phyloP scores from a whole-genome alignment of 805 yeast genomes.

The Cyberlindnera mycetangii region DNA sequence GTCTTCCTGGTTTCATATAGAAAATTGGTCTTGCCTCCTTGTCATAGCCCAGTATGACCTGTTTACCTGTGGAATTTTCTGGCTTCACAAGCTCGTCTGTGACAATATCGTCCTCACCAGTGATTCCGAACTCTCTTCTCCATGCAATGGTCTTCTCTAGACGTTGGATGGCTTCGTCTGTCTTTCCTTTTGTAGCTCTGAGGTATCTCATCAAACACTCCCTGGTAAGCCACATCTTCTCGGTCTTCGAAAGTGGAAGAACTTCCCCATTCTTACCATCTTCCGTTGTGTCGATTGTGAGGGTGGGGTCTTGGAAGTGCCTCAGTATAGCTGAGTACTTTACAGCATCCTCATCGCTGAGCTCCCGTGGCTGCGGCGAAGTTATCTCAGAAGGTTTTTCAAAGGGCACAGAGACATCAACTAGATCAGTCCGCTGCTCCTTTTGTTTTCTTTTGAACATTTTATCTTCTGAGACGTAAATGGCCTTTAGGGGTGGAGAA shows the following conservation, averaged over 20 bases:
- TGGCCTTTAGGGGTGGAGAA: background rate
- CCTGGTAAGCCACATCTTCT: conserved; percentile 87
- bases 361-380: conserved; percentile 29
- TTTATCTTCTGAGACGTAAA: background rate
- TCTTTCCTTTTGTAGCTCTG: conserved; percentile 91
- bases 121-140: conserved; percentile 88
- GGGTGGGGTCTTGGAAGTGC: conserved; percentile 54
- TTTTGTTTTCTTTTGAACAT: conserved; percentile 22
- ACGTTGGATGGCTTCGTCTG: conserved; percentile 67
- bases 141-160: conserved; percentile 75
- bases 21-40: conserved; percentile 80
- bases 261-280: conserved; percentile 14
- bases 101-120: conserved; percentile 46
- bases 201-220: conserved; percentile 87
- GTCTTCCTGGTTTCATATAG: conserved; percentile 89
- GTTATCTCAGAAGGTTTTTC: conserved; percentile 47
- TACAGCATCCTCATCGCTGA: conserved; percentile 35
- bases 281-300: conserved; percentile 28
- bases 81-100: conserved; percentile 51
- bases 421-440: conserved; percentile 23
- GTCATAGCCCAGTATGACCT: conserved; percentile 85
- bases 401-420: conserved; percentile 46
- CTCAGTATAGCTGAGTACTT: conserved; percentile 51
- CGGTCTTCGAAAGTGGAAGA: conserved; percentile 49
- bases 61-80: conserved; percentile 90